Evolutionary conservation across 345 rosid genomes (phyloP), one percentile per base, ranked within the genome.

Genomic region (Sisymbrium altissimum): DNA sequence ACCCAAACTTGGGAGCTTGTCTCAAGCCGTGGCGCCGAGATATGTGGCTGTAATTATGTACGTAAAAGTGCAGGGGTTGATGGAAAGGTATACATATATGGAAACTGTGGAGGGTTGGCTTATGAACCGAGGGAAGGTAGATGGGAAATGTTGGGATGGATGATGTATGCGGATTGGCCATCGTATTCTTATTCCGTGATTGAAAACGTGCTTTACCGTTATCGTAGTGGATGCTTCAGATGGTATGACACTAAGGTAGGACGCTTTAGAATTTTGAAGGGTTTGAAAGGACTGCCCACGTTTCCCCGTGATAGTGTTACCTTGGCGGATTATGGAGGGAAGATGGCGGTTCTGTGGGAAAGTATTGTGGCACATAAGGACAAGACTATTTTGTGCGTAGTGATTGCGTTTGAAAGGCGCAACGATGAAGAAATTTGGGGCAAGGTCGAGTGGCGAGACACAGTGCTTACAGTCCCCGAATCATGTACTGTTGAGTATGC

Each of bases 291-390:
- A 4, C 59, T 90, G 54, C 94, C 92, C 0, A 82, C 44, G 84
- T 81, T 86, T 58, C 86, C 86, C 0, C 81, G 85, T 0, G 82
- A 79, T 86, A 76, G 76, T 81, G 71, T 82, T 35, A 54, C 17
- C 0, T 12, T 73, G 2, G 64, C 32, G 0, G 35, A 64, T 55
- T 30, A 3, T 44, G 91, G 95, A 0, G 96, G 93, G 32, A 90
- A 88, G 56, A 68, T 92, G 83, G 72, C 79, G 60, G 93, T 88
- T 75, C 79, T 86, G 46, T 90, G 96, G 96, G 89, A 56, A 23
- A 23, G 25, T 1, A 23, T 23, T 66, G 27, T 45, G 49, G 13
- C 15, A 23, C 25, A 3, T 23, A 23, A 23, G 66, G 23, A 14
- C 0, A 69, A 77, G 78, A 83, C 80, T 77, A 70, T 92, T 29